A percentile compares a stretch with the other conserved stretches of the same genome.
Conservation (phyloP, 2,329 filamentous ascomycete species). For the Claviceps purpurea region DNA sequence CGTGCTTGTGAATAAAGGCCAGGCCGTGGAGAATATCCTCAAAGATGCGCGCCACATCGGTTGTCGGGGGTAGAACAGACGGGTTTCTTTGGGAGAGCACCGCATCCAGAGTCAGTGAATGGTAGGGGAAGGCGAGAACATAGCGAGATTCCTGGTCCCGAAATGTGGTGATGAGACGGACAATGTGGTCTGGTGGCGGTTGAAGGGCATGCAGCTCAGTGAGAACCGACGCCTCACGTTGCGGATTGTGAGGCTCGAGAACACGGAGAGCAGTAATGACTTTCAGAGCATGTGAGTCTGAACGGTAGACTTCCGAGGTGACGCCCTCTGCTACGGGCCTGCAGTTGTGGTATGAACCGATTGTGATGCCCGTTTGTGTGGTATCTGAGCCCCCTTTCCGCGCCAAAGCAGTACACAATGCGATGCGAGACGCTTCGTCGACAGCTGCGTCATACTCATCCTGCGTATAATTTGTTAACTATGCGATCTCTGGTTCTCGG, state of each 20-base stretch:
- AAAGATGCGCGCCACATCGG: slow-evolving; percentile 34
- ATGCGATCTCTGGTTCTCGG: neutral
- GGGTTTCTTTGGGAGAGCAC: slow-evolving; percentile 5
- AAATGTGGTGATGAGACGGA: slow-evolving; percentile 63
- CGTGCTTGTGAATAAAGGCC: slow-evolving; percentile 53
- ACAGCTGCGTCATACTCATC: slow-evolving; percentile 39
- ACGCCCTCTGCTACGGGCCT: slow-evolving; percentile 50
- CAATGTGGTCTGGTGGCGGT: slow-evolving; percentile 23
- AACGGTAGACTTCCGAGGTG: slow-evolving; percentile 73
- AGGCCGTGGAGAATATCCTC: slow-evolving; percentile 59
- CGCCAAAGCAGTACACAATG: too few species aligned
- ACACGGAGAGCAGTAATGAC: slow-evolving; percentile 64
- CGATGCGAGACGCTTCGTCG: slow-evolving; percentile 1
- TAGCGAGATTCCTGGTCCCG: slow-evolving; percentile 56
- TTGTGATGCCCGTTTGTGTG: slow-evolving; percentile 24
- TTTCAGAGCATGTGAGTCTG: slow-evolving; percentile 57
- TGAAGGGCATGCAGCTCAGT: slow-evolving; percentile 33
- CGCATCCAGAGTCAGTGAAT: slow-evolving; percentile 52
- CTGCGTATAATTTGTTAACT: slow-evolving; percentile 24
- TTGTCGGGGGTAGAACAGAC: slow-evolving; percentile 13
- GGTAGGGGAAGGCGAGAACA: slow-evolving; percentile 74
- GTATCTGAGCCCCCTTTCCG: neutral
- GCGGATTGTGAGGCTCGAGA: slow-evolving; percentile 69
- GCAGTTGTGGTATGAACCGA: slow-evolving; percentile 42
- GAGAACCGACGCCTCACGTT: slow-evolving; percentile 67